These are phyloP conservation scores for Gossypium sturtianum DNA, from an alignment of 345 rosid species.

Conservation along the genomic window DNA sequence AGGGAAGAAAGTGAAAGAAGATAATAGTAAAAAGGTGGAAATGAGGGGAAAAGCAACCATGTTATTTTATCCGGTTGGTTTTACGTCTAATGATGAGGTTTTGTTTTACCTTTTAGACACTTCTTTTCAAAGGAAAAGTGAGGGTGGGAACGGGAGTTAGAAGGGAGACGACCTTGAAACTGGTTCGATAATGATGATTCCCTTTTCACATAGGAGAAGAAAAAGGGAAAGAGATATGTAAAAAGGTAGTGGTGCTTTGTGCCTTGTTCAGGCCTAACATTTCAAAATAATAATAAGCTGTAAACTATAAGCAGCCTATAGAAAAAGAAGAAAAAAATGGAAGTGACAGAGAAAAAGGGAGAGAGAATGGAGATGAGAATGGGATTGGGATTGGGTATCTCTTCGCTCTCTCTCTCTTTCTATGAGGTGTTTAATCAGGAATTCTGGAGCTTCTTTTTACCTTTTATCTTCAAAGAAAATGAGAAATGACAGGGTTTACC, in stretches of 20 bases:
- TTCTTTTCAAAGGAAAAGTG: constrained; percentile 3
- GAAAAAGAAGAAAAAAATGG: neutral
- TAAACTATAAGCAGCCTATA: neutral
- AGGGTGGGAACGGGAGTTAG: neutral
- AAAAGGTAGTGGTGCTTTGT: constrained; percentile 6
- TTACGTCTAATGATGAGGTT: constrained; percentile 6
- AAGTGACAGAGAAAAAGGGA: neutral
- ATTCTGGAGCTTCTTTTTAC: neutral
- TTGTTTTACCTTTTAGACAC: neutral
- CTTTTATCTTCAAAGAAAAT: neutral
- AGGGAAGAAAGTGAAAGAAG: constrained; percentile 13
- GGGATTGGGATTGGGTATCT: neutral
- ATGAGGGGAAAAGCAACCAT: constrained; percentile 23
- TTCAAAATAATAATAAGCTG: neutral
- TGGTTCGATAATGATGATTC: neutral
- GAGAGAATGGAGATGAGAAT: neutral
- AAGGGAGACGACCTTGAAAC: neutral
- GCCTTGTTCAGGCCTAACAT: neutral
- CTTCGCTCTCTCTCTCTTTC: neutral
- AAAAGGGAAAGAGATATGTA: constrained; percentile 29
- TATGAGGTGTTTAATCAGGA: neutral
- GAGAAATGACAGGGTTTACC: neutral
- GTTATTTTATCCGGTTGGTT: neutral
- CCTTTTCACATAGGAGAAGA: neutral
- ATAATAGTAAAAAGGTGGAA: constrained; percentile 17